Conservation (phyloP, 1,284 basidiomycete species). For the Uromyces viciae-fabae region DNA sequence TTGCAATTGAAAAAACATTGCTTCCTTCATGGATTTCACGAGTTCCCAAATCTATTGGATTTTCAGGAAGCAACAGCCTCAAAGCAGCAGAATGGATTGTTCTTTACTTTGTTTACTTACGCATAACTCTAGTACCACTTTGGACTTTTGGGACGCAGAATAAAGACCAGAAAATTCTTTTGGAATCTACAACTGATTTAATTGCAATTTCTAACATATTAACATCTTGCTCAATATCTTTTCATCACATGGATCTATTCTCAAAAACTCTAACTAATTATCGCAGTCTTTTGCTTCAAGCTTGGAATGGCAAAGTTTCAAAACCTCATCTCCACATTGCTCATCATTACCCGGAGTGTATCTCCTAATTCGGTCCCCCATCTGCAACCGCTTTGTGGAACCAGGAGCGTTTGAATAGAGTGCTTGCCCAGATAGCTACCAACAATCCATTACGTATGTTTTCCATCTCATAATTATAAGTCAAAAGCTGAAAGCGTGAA, state of each 20-base stretch:
- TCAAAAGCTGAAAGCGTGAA: too few species aligned
- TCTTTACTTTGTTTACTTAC: too few species aligned
- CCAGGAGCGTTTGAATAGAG: background rate
- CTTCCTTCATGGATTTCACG: too few species aligned
- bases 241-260: background rate
- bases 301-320: background rate
- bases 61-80: too few species aligned
- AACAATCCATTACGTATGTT: background rate
- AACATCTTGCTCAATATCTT: background rate
- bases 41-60: too few species aligned
- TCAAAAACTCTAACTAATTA: background rate
- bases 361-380: background rate
- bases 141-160: too few species aligned
- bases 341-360: background rate
- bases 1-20: too few species aligned
- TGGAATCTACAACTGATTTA: background rate
- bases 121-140: too few species aligned
- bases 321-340: background rate
- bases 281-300: background rate
- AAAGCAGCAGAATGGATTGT: too few species aligned
- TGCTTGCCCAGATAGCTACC: constrained; percentile 61
- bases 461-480: background rate
- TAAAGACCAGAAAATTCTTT: background rate
- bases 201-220: background rate
- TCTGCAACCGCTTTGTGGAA: background rate